Base-by-base conservation (phyloP, 148 eudicot genomes). In the Dianthus caryophyllus region DNA sequence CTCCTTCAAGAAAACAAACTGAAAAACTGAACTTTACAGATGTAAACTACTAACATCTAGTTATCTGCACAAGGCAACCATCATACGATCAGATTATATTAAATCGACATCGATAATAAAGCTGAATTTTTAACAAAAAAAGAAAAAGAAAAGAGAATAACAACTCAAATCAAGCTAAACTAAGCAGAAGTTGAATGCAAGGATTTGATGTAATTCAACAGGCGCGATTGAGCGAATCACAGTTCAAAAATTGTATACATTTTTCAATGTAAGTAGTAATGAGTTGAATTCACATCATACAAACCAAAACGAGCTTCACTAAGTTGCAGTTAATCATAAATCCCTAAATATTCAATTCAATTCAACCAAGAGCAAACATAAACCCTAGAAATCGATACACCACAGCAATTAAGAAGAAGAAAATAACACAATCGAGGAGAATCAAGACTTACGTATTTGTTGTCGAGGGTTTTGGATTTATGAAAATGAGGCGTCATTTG, bases 401-500 rank as follows among this genome's bases (percentile, higher is more conserved):
- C 14, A 47, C 51, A 47, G 51, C 51, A 43, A 17, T 16, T 5
- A 41, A 69, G 4, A 55, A 53, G 47, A n/a, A 49, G 38, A 43
- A 53, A 56, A n/a, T 33, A 66, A 53, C 18, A 1, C 6, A 22
- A 13, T 0, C 24, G 53, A 9, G 9, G 18, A 5, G 46, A 55
- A 30, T 27, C 4, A 20, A 10, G 22, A 33, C 89, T 75, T 76
- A 95, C 99, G 41, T 86, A 95, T 95, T 95, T 95, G 75, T 88
- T 87, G 64, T 95, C 97, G 38, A 90, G 97, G 73, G 96, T 95
- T 75, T 90, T 95, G 55, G 96, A 85, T 80, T 95, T 90, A 75
- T 83, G 93, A 66, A 83, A 80, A 68, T 89, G 97, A 52, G 87
- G 26, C 1, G 88, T 69, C 65, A 73, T 64, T 71, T 87, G 98